Conservation (phyloP, 2,329 filamentous ascomycete species). For the Hirsutella thompsonii region DNA sequence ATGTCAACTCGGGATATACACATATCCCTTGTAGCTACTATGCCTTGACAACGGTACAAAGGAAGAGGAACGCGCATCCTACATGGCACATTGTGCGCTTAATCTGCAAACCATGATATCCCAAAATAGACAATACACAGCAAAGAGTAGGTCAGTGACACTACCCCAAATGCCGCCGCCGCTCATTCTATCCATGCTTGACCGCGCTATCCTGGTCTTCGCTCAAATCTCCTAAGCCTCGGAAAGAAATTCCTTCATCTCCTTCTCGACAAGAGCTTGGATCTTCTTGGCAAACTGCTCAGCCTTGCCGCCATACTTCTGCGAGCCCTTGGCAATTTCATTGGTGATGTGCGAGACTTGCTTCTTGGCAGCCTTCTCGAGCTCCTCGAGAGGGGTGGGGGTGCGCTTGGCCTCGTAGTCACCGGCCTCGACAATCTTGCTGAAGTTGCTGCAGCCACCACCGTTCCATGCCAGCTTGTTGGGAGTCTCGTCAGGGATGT, state of each 20-base stretch:
- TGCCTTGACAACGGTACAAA: neutral
- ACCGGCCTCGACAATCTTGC: conserved; percentile 62
- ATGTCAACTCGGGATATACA: no score
- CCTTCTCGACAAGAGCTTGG: conserved; percentile 46
- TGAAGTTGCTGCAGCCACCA: conserved; percentile 86
- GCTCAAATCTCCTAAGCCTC: neutral
- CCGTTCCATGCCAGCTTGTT: conserved; percentile 99
- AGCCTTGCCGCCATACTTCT: conserved; percentile 40
- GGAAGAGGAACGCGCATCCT: neutral
- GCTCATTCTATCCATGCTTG: neutral
- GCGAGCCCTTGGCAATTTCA: conserved; percentile 41
- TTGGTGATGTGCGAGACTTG: conserved; percentile 46
- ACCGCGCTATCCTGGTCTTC: conserved; percentile 2
- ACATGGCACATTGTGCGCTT: neutral
- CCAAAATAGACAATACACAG: neutral
- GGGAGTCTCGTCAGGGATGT: conserved; percentile 74
- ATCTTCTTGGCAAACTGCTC: conserved; percentile 52
- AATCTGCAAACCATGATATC: neutral
- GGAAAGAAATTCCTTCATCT: conserved; percentile 39
- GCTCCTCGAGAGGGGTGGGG: conserved; percentile 37
- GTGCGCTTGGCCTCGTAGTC: conserved; percentile 47
- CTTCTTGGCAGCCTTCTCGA: conserved; percentile 46
- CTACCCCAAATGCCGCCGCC: neutral
- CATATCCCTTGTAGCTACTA: no score
- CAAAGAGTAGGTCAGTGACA: conserved; percentile 2